Evolutionary conservation across 257 asterid species (phyloP).

Genomic region (Paulownia fortunei): DNA sequence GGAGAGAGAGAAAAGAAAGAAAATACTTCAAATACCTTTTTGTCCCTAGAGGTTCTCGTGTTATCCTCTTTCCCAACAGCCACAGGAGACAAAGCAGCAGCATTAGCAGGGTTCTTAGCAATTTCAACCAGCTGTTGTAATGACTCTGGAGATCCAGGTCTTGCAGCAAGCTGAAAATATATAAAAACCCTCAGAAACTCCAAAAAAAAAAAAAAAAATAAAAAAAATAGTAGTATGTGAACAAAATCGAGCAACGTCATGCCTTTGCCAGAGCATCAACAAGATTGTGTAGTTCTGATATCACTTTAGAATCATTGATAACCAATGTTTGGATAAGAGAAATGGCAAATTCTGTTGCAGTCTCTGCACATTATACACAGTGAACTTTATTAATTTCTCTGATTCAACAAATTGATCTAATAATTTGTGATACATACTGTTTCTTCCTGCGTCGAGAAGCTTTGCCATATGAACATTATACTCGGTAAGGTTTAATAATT

Average conservation of each 20-base stretch:
- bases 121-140: constrained; percentile 90
- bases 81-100: constrained; percentile 55
- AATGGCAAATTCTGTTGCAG: constrained; percentile 90
- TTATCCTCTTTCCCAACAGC: constrained; percentile 70
- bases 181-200: constrained; percentile 36
- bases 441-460: constrained; percentile 92
- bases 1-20: neutral
- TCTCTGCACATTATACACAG: constrained; percentile 63
- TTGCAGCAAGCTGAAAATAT: constrained; percentile 78
- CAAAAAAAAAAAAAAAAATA: neutral
- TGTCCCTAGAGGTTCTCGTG: constrained; percentile 62
- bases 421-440: constrained; percentile 64
- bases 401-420: constrained; percentile 24
- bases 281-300: constrained; percentile 86
- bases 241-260: constrained; percentile 32
- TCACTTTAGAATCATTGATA: constrained; percentile 65
- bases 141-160: constrained; percentile 98
- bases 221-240: neutral
- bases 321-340: constrained; percentile 80
- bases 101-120: constrained; percentile 79
- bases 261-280: constrained; percentile 95
- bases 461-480: constrained; percentile 97
- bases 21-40: constrained; percentile 56
- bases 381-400: constrained; percentile 20
- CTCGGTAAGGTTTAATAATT: constrained; percentile 85